Conservation (phyloP, 2,329 filamentous ascomycete species). For the Botrytis fabae region DNA sequence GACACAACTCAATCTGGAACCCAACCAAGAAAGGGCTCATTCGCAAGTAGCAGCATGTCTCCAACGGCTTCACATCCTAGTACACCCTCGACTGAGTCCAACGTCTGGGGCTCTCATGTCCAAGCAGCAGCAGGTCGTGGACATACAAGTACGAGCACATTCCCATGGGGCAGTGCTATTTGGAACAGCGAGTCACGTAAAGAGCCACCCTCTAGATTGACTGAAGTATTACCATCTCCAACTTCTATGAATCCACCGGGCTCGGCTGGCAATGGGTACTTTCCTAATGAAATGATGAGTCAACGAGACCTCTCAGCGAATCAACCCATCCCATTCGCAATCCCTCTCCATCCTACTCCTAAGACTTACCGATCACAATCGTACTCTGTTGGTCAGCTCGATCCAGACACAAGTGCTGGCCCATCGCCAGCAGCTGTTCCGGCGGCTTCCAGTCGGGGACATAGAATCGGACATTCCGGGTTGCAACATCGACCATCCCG, state of each 20-base stretch:
- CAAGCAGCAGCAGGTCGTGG: slow-evolving; percentile 47
- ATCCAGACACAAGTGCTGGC: slow-evolving; percentile 56
- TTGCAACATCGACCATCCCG: slow-evolving; percentile 81
- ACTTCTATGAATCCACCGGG: slow-evolving; percentile 57
- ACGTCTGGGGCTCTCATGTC: slow-evolving; percentile 57
- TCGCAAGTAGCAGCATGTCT: slow-evolving; percentile 74
- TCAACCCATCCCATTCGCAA: slow-evolving; percentile 77
- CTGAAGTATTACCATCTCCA: slow-evolving; percentile 73
- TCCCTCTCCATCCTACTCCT: slow-evolving; percentile 83
- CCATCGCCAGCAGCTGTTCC: slow-evolving; percentile 31
- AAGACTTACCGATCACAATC: slow-evolving; percentile 96
- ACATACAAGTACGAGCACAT: slow-evolving; percentile 49
- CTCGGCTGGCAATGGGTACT: slow-evolving; percentile 44
- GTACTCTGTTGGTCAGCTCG: slow-evolving; percentile 90
- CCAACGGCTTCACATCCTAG: slow-evolving; percentile 78
- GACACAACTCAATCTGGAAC: slow-evolving; percentile 68
- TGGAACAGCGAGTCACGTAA: slow-evolving; percentile 76
- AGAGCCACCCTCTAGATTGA: slow-evolving; percentile 71
- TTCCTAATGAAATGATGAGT: slow-evolving; percentile 51
- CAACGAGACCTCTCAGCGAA: slow-evolving; percentile 56
- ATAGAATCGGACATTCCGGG: slow-evolving; percentile 58
- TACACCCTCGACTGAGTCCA: slow-evolving; percentile 70
- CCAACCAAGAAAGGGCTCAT: slow-evolving; percentile 70
- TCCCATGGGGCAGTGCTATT: slow-evolving; percentile 77
- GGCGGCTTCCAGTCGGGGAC: slow-evolving; percentile 36